Evolutionary conservation across 257 asterid species (phyloP), one percentile per base, ranked within the genome.

Genomic region (Nicotiana noctiflora): DNA sequence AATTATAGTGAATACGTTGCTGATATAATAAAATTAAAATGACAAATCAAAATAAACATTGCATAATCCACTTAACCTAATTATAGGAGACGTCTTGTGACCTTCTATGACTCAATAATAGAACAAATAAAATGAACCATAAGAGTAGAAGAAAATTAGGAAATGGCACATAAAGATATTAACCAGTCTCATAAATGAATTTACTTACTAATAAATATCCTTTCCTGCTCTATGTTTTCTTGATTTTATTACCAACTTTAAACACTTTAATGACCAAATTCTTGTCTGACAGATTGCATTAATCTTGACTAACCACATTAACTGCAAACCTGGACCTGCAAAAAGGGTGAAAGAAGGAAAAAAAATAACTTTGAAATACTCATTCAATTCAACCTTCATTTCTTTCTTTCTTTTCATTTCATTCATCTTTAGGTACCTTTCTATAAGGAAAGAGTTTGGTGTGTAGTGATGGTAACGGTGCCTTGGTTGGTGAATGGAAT

Each of bases 401-500:
- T 68, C 31, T 49, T 46, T 44, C 11, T 13, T 31, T 32, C 37
- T 32, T 32, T 70, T 19, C 34, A 44, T 70, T 70, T 70, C 37
- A 70, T 70, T 70, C 37, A 70, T 70, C 32, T 37, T 12, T 46
- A 72, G 78, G 21, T 46, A 49, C 23, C 56, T 13, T 9, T 70
- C 21, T 44, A 60, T 37, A 59, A 62, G 44, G 53, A 19, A 18
- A 55, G 59, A n/a, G 10, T 57, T 1, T 77, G 60, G 37, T 72
- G 60, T 12, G 76, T 61, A 79, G 79, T 23, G 77, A 60, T 53
- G 55, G 65, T 67, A 83, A 70, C 62, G 82, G n/a, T 81, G 77
- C 46, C 34, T 40, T 70, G 85, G 93, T 88, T 86, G 97, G 75
- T 88, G 90, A 61, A 84, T 80, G 40, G 89, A 91, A 84, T 89